Base-by-base conservation (phyloP, 345 rosid species). In the Boechera retrofracta region DNA sequence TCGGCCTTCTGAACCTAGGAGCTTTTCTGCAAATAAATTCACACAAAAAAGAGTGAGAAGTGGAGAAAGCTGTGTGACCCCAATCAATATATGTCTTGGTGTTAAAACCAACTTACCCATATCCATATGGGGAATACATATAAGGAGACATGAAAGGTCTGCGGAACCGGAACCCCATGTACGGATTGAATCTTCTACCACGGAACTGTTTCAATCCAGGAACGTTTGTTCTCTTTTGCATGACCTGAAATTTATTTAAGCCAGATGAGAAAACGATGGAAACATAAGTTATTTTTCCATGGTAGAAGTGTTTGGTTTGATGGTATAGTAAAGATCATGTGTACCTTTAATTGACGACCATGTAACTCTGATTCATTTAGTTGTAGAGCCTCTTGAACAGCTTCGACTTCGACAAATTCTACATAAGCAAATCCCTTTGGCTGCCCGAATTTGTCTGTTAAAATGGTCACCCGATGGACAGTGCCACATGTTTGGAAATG, bases 371-470 rank as follows among this genome's bases (percentile, higher is more conserved):
- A 88, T 80, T 92, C 99, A 72, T 85, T 94, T 77, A 92, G 81
- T 39, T 78, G 81, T 3, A 94, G 85, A 77, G 98, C 98, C 75
- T 94, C 98, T 72, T 90, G 98, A 55, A 89, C 71, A 72, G 92
- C 97, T 78, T 92, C 99, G 5, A 67, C 86, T 76, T 90, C 99
- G 6, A 94, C 81, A 61, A 94, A 94, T 71, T 94, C 98, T 52
- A 94, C 98, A 76, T 94, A 94, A 33, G 98, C 99, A 81, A 89
- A 94, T 73, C 99, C 99, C 80, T 92, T 94, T 67, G 99, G 99
- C 64, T 92, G 98, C 48, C 99, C 99, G 44, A 51, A 92, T 65
- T 94, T 90, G 88, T 94, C 98, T 1, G 99, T 90, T 69, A 90
- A 85, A 84, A 94, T 92, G 9, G 98, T 92, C 53, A 94, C 98